Evolutionary conservation across 2,329 filamentous ascomycete species (phyloP), one percentile per base, ranked within the genome.

Genomic region (Hirsutella thompsonii): DNA sequence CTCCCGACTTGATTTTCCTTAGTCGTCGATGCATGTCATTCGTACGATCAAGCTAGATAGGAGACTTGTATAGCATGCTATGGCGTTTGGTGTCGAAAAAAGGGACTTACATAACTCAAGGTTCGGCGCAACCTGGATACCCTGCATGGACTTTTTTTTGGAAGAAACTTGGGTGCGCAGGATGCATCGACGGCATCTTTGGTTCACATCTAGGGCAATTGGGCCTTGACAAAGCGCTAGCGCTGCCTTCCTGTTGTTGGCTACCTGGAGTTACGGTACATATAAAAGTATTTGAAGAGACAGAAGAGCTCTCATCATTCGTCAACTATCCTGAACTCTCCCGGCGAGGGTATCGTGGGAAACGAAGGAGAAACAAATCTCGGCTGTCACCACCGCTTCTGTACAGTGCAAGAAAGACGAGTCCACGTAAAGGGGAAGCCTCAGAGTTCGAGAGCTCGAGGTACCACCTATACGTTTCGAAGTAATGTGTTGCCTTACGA

Each of bases 1-100:
- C 10, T 44, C 42, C 26, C 38, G 40, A 10, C 37, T 44, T n/a
- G 20, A 20, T 5, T 44, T 41, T 20, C 8, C 30, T 33, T 33
- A 18, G 30, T 32, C 30, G n/a, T 14, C n/a, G 30, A 14, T 5
- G 30, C 6, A 5, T 16, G n/a, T n/a, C n/a, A n/a, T n/a, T n/a
- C n/a, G n/a, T n/a, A n/a, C n/a, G n/a, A n/a, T n/a, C n/a, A n/a
- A n/a, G n/a, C n/a, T n/a, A n/a, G n/a, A n/a, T n/a, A n/a, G n/a
- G n/a, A n/a, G n/a, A 32, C 11, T 32, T 32, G 30, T 14, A 32
- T 32, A 32, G 30, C 30, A 32, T 16, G 30, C n/a, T 32, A 5
- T 16, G 30, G 30, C 30, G 30, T 32, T 32, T 32, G 30, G 30
- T 14, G 30, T 32, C 13, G 30, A 5, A 13, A 14, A 32, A 14